Evolutionary conservation across 176 grass and related monocot species (phyloP).

Genomic region (Otatea glauca): DNA sequence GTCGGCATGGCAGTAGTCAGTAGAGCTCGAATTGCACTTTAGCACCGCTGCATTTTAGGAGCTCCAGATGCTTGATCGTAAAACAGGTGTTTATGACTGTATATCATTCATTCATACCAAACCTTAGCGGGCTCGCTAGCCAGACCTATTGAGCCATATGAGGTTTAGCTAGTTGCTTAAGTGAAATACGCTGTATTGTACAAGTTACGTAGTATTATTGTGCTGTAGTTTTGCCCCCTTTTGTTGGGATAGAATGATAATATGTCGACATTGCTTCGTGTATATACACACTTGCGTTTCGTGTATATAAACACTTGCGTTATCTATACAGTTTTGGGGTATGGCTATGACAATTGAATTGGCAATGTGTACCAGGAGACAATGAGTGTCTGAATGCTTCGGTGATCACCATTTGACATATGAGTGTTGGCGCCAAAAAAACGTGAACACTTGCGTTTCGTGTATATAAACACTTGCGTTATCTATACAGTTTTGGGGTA

Average conservation of each 20-base stretch:
- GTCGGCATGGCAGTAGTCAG: conserved; percentile 64
- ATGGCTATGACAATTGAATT: neutral
- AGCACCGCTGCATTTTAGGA: conserved; percentile 37
- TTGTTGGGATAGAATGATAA: neutral
- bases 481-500: neutral
- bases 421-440: too few relatives aligned
- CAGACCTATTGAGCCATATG: neutral
- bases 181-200: neutral
- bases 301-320: neutral
- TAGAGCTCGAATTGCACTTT: conserved; percentile 22
- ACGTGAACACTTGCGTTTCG: too few relatives aligned
- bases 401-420: neutral
- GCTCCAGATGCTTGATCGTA: conserved; percentile 9
- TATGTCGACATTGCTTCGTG: conserved; percentile 5
- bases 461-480: neutral
- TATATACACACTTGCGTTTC: neutral
- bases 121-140: conserved; percentile 14
- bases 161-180: neutral
- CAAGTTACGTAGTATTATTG: neutral
- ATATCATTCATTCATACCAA: conserved; percentile 8
- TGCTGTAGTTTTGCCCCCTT: neutral
- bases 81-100: neutral
- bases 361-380: too few relatives aligned
- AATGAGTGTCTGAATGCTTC: neutral
- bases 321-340: neutral